Conservation (phyloP, 208 protist species). For the Acanthamoeba lenticulata region DNA sequence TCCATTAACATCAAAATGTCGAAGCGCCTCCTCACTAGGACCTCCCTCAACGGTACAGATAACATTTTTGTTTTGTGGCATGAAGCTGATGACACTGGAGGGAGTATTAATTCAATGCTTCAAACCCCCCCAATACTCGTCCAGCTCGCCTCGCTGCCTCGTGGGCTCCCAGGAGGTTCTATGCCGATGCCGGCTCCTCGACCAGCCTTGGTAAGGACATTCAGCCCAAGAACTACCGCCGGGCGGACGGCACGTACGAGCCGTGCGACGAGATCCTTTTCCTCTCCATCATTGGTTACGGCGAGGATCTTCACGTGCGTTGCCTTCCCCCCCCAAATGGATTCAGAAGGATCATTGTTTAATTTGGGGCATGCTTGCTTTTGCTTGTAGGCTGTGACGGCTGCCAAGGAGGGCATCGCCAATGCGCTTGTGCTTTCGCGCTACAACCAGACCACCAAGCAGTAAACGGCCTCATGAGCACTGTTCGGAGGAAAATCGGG, state of each 20-base stretch:
- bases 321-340: background rate
- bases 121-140: background rate
- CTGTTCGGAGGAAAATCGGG: too few relatives aligned
- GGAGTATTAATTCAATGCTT: background rate
- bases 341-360: background rate
- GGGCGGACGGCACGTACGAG: background rate
- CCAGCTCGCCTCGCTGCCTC: background rate
- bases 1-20: background rate
- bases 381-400: background rate
- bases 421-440: background rate
- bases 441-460: background rate
- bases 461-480: too few relatives aligned
- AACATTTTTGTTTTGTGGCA: background rate
- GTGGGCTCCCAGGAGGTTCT: background rate
- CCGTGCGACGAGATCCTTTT: conserved; percentile 1
- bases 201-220: background rate
- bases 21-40: background rate
- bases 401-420: background rate
- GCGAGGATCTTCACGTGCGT: conserved; percentile 1
- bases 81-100: background rate
- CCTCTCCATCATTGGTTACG: background rate
- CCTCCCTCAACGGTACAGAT: background rate
- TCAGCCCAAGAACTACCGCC: conserved; percentile 18
- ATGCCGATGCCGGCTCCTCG: background rate
- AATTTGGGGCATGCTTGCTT: background rate